phyloP scores from a whole-genome alignment of 208 protist species.

The Blechomonas ayalai region DNA sequence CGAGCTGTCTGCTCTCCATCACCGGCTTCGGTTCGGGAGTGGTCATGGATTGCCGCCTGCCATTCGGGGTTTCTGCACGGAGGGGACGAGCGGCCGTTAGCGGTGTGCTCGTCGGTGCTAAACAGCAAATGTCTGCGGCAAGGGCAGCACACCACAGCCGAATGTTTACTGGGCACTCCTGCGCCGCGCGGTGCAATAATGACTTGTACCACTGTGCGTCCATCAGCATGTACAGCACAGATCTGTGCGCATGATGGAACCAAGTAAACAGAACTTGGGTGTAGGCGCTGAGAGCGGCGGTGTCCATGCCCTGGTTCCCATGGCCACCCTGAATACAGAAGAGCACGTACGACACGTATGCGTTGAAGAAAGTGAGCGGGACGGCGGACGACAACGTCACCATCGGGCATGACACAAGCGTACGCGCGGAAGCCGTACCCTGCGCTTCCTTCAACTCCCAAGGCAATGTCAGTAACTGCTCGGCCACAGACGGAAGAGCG shows the following conservation, averaged over 20 bases:
- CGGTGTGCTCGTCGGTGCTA: too few species aligned
- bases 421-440: background rate
- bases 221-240: slow-evolving; percentile 20
- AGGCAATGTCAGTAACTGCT: slow-evolving; percentile 11
- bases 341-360: slow-evolving; percentile 36
- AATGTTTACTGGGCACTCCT: slow-evolving; percentile 32
- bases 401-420: background rate
- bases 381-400: background rate
- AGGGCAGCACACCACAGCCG: slow-evolving; percentile 64
- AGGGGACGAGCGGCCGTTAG: too few species aligned
- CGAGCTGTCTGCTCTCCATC: slow-evolving; percentile 8
- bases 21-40: background rate
- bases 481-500: slow-evolving; percentile 10
- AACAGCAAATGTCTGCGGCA: slow-evolving; percentile 34
- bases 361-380: slow-evolving; percentile 28
- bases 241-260: slow-evolving; percentile 12
- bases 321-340: slow-evolving; percentile 39
- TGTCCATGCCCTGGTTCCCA: slow-evolving; percentile 42
- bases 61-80: too few species aligned
- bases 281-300: slow-evolving; percentile 54
- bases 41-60: too few species aligned
- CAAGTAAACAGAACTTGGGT: slow-evolving; percentile 36
- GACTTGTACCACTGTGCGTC: slow-evolving; percentile 30
- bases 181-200: slow-evolving; percentile 34
- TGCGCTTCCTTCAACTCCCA: background rate